Evolutionary conservation across 305 asterid species (phyloP).

Genomic region (Salvia sclarea): DNA sequence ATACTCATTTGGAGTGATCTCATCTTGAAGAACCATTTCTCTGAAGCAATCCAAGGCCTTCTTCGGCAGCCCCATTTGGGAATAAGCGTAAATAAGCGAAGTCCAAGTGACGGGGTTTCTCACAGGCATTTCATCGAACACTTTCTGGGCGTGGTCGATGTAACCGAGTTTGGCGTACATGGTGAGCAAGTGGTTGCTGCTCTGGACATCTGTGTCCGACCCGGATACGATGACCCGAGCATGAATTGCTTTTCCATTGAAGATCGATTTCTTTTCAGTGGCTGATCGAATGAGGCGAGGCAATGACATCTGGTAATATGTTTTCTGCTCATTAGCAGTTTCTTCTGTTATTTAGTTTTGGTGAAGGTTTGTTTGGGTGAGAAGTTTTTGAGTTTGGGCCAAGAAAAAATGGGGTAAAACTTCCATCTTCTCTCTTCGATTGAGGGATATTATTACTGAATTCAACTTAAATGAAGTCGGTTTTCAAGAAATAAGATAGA

Average conservation of each 20-base stretch:
- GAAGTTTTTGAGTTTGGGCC: no score
- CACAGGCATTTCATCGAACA: constrained; percentile 66
- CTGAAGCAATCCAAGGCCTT: constrained; percentile 54
- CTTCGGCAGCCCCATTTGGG: constrained; percentile 51
- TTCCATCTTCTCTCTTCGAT: no score
- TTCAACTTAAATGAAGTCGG: no score
- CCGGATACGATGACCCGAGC: constrained; percentile 54
- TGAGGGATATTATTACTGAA: no score
- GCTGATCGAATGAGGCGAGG: constrained; percentile 57
- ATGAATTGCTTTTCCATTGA: constrained; percentile 58
- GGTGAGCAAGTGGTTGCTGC: constrained; percentile 56
- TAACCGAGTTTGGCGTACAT: constrained; percentile 48
- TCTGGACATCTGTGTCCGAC: constrained; percentile 45
- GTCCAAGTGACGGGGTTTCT: constrained; percentile 72
- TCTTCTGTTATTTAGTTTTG: not conserved
- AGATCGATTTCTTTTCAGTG: constrained; percentile 42
- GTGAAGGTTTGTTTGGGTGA: no score
- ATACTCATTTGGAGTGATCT: constrained; percentile 59
- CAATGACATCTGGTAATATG: constrained; percentile 39
- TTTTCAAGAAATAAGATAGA: no score
- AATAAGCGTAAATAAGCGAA: constrained; percentile 62
- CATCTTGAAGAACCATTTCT: constrained; percentile 58
- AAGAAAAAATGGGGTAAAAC: no score
- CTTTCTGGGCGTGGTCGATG: constrained; percentile 45
- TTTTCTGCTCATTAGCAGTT: constrained; percentile 6